phyloP scores from a whole-genome alignment of 2,329 filamentous ascomycete species.

The Metarhizium sp. region DNA sequence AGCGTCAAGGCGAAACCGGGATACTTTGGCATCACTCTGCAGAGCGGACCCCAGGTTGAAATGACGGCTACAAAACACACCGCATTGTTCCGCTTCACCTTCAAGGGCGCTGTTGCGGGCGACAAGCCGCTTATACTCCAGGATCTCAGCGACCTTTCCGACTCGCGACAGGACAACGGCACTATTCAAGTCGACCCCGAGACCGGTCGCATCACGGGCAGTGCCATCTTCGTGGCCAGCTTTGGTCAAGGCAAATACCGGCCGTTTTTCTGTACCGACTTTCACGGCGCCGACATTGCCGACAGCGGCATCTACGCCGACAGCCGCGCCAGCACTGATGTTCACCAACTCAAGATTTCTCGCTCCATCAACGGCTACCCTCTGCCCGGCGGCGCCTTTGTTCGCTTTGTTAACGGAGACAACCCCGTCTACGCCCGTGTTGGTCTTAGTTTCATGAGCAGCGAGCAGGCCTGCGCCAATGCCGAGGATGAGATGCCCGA shows the following conservation, averaged over 20 bases:
- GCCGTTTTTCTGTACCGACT: conserved; percentile 59
- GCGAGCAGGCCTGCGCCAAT: conserved; percentile 55
- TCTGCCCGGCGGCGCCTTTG: conserved; percentile 53
- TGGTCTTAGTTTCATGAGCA: conserved; percentile 61
- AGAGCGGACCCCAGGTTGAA: conserved; percentile 49
- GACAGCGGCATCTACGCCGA: conserved; percentile 54
- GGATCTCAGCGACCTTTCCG: conserved; percentile 54
- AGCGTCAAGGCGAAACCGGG: conserved; percentile 51
- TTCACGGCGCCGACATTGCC: conserved; percentile 45
- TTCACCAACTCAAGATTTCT: conserved; percentile 37
- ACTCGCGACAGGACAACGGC: conserved; percentile 49
- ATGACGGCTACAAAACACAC: conserved; percentile 60
- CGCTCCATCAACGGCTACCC: conserved; percentile 42
- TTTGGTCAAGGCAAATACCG: conserved; percentile 54
- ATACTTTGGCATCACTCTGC: conserved; percentile 53
- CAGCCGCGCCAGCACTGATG: conserved; percentile 39
- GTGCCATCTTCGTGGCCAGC: conserved; percentile 51
- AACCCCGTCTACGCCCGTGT: conserved; percentile 53
- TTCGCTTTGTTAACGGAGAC: conserved; percentile 43
- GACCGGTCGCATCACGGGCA: conserved; percentile 54
- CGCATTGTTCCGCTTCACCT: conserved; percentile 57
- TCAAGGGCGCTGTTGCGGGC: conserved; percentile 31
- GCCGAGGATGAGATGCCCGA: conserved; percentile 60
- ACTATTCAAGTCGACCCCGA: conserved; percentile 42
- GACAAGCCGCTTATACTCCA: conserved; percentile 52